A percentile compares a stretch with the other conserved stretches of the same genome.
Conservation (phyloP, 495 filamentous ascomycete genomes). For the Parmelia sp. region DNA sequence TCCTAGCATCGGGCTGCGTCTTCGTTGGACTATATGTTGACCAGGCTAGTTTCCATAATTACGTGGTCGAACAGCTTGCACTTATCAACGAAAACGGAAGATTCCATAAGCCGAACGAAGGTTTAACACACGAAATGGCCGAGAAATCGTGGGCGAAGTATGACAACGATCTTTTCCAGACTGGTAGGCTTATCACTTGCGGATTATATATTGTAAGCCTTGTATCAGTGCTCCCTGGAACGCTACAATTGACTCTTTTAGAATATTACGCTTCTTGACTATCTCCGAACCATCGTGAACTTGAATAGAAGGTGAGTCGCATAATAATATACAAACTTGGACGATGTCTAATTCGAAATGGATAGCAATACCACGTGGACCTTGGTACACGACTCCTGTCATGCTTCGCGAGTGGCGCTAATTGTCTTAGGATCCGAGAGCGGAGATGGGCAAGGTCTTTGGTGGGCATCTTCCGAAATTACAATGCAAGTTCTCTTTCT, state of each 20-base stretch:
- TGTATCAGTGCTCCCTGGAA: background rate
- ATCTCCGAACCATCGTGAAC: slow-evolving; percentile 79
- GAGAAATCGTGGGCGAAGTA: slow-evolving; percentile 62
- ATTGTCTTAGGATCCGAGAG: slow-evolving; percentile 42
- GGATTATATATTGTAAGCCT: slow-evolving; percentile 59
- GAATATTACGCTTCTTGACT: slow-evolving; percentile 77
- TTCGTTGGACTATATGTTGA: background rate
- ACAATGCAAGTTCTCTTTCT: background rate
- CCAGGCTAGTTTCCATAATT: slow-evolving; percentile 59
- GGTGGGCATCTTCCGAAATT: slow-evolving; percentile 30
- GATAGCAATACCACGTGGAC: slow-evolving; percentile 65
- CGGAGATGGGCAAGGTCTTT: slow-evolving; percentile 44
- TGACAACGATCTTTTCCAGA: slow-evolving; percentile 82
- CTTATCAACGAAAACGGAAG: slow-evolving; percentile 65
- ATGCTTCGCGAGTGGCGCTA: background rate
- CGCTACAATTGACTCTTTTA: background rate
- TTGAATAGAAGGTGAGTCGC: slow-evolving; percentile 50
- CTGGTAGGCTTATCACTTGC: slow-evolving; percentile 68
- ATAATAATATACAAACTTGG: background rate
- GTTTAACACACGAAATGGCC: slow-evolving; percentile 42
- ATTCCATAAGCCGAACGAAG: slow-evolving; percentile 54
- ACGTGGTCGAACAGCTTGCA: slow-evolving; percentile 62
- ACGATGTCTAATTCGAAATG: background rate
- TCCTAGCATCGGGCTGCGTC: background rate
- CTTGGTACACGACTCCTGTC: slow-evolving; percentile 31